Conservation (phyloP, 257 asterid species). For the Nicotiana otophora region DNA sequence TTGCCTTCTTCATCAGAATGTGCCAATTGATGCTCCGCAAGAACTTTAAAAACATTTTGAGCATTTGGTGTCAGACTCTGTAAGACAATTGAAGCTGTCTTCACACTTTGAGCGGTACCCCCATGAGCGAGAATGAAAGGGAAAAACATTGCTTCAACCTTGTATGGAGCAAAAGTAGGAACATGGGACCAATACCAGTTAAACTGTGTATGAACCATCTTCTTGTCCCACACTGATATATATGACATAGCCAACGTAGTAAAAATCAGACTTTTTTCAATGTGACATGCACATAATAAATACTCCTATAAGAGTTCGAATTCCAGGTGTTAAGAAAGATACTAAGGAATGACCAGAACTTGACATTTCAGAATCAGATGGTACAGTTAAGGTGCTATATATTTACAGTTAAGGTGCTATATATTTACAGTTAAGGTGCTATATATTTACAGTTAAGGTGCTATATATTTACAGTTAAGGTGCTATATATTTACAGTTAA, state of each 20-base stretch:
- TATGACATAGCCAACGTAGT: background rate
- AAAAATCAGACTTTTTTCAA: background rate
- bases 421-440: background rate
- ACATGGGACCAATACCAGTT: slow-evolving; percentile 96
- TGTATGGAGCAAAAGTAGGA: slow-evolving; percentile 88
- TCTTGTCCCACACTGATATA: slow-evolving; percentile 85
- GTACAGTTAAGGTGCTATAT: background rate
- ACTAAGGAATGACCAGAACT: background rate
- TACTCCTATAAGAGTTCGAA: background rate
- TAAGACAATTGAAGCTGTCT: slow-evolving; percentile 83
- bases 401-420: background rate
- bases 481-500: background rate
- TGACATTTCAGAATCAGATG: background rate
- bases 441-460: background rate
- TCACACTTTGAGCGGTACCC: slow-evolving; percentile 69
- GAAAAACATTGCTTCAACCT: slow-evolving; percentile 70
- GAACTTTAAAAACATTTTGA: slow-evolving; percentile 70
- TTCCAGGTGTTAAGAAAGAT: background rate
- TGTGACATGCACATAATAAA: background rate
- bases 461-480: background rate
- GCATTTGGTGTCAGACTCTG: slow-evolving; percentile 97
- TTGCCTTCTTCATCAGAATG: slow-evolving; percentile 86
- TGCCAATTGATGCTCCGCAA: slow-evolving; percentile 74
- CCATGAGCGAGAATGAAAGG: slow-evolving; percentile 79
- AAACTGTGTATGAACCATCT: slow-evolving; percentile 95